A percentile compares a stretch with the other conserved stretches of the same genome.
Evolutionary conservation across 192 early-diverging fungal species (phyloP).

Genomic region (Cetraspora pellucida): DNA sequence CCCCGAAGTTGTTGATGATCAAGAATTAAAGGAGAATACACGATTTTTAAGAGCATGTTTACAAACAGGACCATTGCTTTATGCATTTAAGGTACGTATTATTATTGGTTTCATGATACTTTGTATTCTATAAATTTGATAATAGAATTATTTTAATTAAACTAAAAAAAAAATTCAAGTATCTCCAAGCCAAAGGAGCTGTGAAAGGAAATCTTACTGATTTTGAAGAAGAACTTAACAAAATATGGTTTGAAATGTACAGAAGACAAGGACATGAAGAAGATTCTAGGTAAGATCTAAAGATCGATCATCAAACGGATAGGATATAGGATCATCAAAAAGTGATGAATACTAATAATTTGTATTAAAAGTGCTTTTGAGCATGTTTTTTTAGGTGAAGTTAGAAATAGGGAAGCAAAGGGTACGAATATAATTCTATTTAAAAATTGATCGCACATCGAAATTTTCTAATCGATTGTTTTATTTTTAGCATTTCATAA

Average conservation of each 20-base stretch:
- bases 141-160: not conserved
- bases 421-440: not conserved
- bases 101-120: not conserved
- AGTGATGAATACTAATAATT: too few relatives aligned
- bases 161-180: not conserved
- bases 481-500: slow-evolving; percentile 27
- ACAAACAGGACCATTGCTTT: slow-evolving; percentile 25
- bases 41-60: slow-evolving; percentile 2
- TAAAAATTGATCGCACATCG: too few relatives aligned
- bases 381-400: slow-evolving; percentile 32
- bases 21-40: slow-evolving; percentile 23
- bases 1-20: slow-evolving; percentile 7
- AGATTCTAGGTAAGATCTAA: too few relatives aligned
- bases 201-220: not conserved
- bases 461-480: not conserved
- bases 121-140: not conserved
- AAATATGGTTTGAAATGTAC: slow-evolving; percentile 33
- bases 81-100: slow-evolving; percentile 16
- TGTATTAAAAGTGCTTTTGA: slow-evolving; percentile 31
- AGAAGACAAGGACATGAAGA: not conserved
- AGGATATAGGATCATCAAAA: too few relatives aligned
- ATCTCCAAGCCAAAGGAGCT: slow-evolving; percentile 2
- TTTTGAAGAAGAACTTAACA: slow-evolving; percentile 1
- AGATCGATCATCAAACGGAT: too few relatives aligned
- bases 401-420: slow-evolving; percentile 24